Base-by-base conservation (phyloP, 2,329 filamentous ascomycete species). In the Pseudogymnoascus verrucosus region DNA sequence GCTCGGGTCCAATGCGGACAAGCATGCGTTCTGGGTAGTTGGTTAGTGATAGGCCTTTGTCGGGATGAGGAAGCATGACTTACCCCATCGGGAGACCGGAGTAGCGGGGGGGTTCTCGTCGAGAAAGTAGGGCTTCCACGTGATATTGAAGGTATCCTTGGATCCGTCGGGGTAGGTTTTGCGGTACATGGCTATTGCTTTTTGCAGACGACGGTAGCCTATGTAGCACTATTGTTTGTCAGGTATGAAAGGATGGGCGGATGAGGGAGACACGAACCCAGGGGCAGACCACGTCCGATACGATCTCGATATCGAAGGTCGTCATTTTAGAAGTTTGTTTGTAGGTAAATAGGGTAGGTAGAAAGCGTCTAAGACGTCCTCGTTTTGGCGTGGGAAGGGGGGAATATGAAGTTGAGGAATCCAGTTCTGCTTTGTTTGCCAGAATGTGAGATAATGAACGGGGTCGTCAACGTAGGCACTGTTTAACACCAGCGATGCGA, bases 271-370 rank as follows among this genome's bases (percentile, higher is more conserved):
- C 5, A 14, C 51, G 28, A 57, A 57, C 51, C 82, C 84, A 77
- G 4, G 90, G 89, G 73, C 91, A 96, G 69, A 95, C 84, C 2
- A 86, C 89, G 77, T 96, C 92, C n/a, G 84, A 90, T 64, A 92
- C 85, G 72, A 91, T 84, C 65, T 88, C 85, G 75, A 96, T 89
- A 66, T 85, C 84, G 78, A 93, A 90, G 70, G 86, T 84, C 19
- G 87, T 85, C 89, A 93, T 92, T 65, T 65, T 79, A 34, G 51
- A 31, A 14, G 28, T 5, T 57, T 57, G 28, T 57, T 21, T 34
- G 11, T 12, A 28, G 26, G 10, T 57, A 36, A 34, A 36, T 57
- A 34, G 8, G 19, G 51, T 21, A 5, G 28, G 11, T 16, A 57
- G 28, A 34, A 57, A 34, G 7, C 8, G 28, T 21, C 51, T 8